Evolutionary conservation across 805 yeast genomes (phyloP).

Genomic region (Metschnikowia colocasiae): DNA sequence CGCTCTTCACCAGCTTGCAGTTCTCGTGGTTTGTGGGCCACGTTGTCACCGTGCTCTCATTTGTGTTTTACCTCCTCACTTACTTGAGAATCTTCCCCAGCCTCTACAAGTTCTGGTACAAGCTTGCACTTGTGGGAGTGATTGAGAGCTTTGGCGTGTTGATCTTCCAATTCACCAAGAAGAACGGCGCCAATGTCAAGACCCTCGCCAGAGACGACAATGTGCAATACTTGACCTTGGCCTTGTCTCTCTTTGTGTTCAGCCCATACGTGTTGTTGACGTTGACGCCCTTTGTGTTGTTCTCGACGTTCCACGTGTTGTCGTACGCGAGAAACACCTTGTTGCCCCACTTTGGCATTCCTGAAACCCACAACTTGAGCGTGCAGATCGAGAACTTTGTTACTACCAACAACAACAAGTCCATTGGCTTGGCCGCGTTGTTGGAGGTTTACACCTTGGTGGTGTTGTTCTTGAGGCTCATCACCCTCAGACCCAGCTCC

Average conservation of each 20-base stretch:
- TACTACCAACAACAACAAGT: slow-evolving; percentile 32
- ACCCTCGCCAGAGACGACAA: slow-evolving; percentile 52
- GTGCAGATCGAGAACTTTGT: slow-evolving; percentile 41
- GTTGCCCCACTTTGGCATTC: slow-evolving; percentile 56
- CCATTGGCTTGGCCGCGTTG: slow-evolving; percentile 38
- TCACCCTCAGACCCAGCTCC: slow-evolving; percentile 61
- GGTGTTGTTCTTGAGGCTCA: slow-evolving; percentile 46
- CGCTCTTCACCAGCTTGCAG: slow-evolving; percentile 45
- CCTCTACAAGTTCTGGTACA: slow-evolving; percentile 45
- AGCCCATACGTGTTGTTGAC: slow-evolving; percentile 61
- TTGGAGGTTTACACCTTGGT: slow-evolving; percentile 43
- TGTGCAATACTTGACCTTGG: slow-evolving; percentile 62
- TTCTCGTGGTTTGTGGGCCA: slow-evolving; percentile 71
- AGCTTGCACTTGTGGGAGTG: slow-evolving; percentile 58
- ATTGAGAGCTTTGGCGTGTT: slow-evolving; percentile 74
- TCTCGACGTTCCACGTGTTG: slow-evolving; percentile 78
- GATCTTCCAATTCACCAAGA: slow-evolving; percentile 50
- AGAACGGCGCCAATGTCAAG: slow-evolving; percentile 24
- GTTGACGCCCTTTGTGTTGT: slow-evolving; percentile 68
- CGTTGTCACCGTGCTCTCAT: slow-evolving; percentile 31
- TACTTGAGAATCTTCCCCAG: slow-evolving; percentile 28
- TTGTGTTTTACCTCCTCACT: slow-evolving; percentile 31
- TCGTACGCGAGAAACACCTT: slow-evolving; percentile 63
- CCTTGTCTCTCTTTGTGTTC: slow-evolving; percentile 46
- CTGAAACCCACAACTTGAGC: slow-evolving; percentile 25